phyloP scores from a whole-genome alignment of 2,329 filamentous ascomycete genomes.

The Cladosporium halotolerans region DNA sequence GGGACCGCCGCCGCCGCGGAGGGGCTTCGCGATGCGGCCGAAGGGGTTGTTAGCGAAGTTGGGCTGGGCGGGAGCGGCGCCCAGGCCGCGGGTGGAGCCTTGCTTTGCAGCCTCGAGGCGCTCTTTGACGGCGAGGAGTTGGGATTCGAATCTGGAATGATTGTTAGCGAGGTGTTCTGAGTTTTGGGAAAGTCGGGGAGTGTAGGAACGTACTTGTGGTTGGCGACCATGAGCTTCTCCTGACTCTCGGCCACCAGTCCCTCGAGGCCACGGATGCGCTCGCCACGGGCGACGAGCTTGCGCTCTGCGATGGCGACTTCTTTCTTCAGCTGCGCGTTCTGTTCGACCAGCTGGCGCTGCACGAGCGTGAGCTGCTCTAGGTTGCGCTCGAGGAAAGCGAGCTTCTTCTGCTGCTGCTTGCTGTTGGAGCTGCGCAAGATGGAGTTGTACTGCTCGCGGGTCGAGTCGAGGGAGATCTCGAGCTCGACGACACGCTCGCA shows the following conservation, averaged over 20 bases:
- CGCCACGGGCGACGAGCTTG: slow-evolving; percentile 92
- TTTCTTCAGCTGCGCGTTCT: slow-evolving; percentile 96
- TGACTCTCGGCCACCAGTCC: slow-evolving; percentile 90
- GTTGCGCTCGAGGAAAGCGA: slow-evolving; percentile 97
- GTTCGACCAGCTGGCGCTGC: slow-evolving; percentile 93
- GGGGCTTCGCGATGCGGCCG: slow-evolving; percentile 58
- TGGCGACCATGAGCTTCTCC: slow-evolving; percentile 94
- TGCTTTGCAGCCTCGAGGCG: slow-evolving; percentile 91
- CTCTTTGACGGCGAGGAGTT: slow-evolving; percentile 95
- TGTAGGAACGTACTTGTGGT: slow-evolving; percentile 73
- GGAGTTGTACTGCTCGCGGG: slow-evolving; percentile 97
- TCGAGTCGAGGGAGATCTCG: slow-evolving; percentile 95
- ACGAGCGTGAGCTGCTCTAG: slow-evolving; percentile 96
- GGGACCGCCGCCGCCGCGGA: slow-evolving; percentile 48
- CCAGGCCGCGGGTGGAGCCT: slow-evolving; percentile 77
- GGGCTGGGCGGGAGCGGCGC: slow-evolving; percentile 28
- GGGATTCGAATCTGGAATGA: slow-evolving; percentile 78
- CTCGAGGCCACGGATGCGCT: slow-evolving; percentile 92
- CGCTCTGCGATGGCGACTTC: slow-evolving; percentile 97
- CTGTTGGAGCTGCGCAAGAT: slow-evolving; percentile 95
- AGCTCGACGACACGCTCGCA: slow-evolving; percentile 96
- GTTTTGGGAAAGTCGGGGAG: background rate
- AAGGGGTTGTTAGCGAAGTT: slow-evolving; percentile 64
- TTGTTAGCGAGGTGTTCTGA: slow-evolving; percentile 12
- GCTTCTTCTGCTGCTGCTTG: slow-evolving; percentile 99